phyloP scores from a whole-genome alignment of 2,329 filamentous ascomycete species.

The Fusarium continuum region DNA sequence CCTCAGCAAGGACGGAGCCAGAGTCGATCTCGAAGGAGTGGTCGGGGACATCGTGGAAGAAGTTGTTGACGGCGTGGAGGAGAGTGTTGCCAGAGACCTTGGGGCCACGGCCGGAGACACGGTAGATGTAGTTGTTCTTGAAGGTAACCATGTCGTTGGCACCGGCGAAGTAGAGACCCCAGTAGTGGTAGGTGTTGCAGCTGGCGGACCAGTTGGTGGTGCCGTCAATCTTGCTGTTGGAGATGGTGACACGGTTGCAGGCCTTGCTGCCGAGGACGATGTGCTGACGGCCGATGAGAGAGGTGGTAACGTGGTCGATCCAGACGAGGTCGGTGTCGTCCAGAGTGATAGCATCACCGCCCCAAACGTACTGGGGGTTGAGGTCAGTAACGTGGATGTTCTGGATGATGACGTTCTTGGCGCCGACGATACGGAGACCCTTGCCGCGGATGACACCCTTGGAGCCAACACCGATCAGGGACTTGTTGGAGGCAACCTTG shows the following conservation, averaged over 20 bases:
- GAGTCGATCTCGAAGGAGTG: conserved; percentile 66
- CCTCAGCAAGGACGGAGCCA: conserved; percentile 62
- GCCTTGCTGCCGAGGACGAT: conserved; percentile 65
- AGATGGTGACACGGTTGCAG: conserved; percentile 65
- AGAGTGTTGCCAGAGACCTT: conserved; percentile 66
- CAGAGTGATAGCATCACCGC: conserved; percentile 66
- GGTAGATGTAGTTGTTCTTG: conserved; percentile 69
- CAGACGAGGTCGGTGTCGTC: conserved; percentile 57
- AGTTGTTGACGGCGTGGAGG: conserved; percentile 70
- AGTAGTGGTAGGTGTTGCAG: conserved; percentile 69
- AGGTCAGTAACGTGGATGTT: conserved; percentile 65
- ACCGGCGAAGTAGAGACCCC: conserved; percentile 67
- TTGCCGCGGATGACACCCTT: conserved; percentile 66
- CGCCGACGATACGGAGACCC: conserved; percentile 60
- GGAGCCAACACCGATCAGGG: conserved; percentile 61
- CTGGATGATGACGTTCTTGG: conserved; percentile 68
- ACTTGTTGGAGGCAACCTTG: conserved; percentile 66
- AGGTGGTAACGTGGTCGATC: conserved; percentile 65
- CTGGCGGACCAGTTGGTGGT: conserved; percentile 62
- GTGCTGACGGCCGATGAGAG: conserved; percentile 67
- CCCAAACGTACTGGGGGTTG: conserved; percentile 68
- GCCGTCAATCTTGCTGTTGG: conserved; percentile 69
- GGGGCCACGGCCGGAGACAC: conserved; percentile 64
- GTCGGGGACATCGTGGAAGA: conserved; percentile 63
- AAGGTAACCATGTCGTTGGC: conserved; percentile 64